These are phyloP conservation scores for Coniferiporia sulphurascens DNA, from an alignment of 1,284 basidiomycete genomes.

Conservation along the genomic window DNA sequence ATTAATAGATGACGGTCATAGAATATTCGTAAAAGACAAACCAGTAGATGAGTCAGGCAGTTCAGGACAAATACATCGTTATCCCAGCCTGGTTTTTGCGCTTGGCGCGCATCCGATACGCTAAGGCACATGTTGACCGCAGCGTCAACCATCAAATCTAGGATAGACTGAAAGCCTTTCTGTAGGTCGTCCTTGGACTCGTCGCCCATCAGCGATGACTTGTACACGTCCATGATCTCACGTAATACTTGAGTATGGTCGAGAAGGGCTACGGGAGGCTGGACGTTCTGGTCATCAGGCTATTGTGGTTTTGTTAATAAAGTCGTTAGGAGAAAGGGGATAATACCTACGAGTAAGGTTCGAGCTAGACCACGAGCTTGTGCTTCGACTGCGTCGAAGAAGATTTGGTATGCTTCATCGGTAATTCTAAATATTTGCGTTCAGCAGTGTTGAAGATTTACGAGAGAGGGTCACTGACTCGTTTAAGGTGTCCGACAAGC, in stretches of 20 bases:
- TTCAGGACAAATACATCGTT: slow-evolving; percentile 79
- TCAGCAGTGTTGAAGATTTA: background rate
- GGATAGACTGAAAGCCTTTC: slow-evolving; percentile 62
- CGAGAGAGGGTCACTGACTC: slow-evolving; percentile 48
- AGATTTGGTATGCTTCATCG: slow-evolving; percentile 73
- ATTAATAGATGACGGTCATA: background rate
- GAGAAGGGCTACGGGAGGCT: slow-evolving; percentile 73
- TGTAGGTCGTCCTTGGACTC: slow-evolving; percentile 45
- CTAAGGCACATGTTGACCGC: slow-evolving; percentile 71
- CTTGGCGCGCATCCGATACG: slow-evolving; percentile 64
- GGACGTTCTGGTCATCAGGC: slow-evolving; percentile 73
- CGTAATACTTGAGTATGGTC: slow-evolving; percentile 80
- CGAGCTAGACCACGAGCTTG: slow-evolving; percentile 75
- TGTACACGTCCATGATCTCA: slow-evolving; percentile 86
- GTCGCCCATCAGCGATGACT: slow-evolving; percentile 69
- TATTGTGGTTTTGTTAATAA: slow-evolving; percentile 29
- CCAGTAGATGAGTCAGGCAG: slow-evolving; percentile 76
- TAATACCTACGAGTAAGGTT: slow-evolving; percentile 57
- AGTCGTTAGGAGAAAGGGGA: background rate
- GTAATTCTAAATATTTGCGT: slow-evolving; percentile 55
- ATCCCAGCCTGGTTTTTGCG: slow-evolving; percentile 64
- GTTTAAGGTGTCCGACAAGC: slow-evolving; percentile 71
- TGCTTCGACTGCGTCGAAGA: slow-evolving; percentile 80
- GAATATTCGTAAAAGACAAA: slow-evolving; percentile 28
- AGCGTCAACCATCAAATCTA: slow-evolving; percentile 82